Conservation (phyloP, 495 filamentous ascomycete genomes). For the Podospora didyma region DNA sequence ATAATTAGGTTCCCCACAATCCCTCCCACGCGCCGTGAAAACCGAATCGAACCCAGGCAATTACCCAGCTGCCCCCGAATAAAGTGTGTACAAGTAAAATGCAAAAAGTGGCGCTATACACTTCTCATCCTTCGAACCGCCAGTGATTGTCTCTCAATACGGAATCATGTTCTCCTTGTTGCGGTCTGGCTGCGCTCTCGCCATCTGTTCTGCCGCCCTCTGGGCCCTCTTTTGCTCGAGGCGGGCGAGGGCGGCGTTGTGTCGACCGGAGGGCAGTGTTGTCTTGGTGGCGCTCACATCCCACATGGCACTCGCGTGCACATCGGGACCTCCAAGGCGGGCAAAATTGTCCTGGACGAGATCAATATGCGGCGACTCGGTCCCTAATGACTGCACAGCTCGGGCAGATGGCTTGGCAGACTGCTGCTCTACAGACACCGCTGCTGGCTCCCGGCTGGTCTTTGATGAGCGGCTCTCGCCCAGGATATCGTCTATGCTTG, state of each 20-base stretch:
- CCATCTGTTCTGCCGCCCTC: conserved; percentile 29
- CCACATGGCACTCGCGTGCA: conserved; percentile 24
- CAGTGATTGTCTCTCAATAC: neutral
- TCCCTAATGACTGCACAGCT: conserved; percentile 3
- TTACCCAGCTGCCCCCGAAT: no score
- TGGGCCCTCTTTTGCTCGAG: conserved; percentile 51
- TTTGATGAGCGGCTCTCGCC: neutral
- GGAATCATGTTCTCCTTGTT: conserved; percentile 45
- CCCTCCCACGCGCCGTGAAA: neutral
- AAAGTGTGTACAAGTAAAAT: no score
- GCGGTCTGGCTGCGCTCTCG: conserved; percentile 17
- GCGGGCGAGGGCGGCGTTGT: conserved; percentile 59
- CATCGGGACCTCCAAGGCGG: conserved; percentile 30
- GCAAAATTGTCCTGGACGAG: conserved; percentile 41
- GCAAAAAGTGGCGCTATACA: no score
- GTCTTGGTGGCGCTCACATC: conserved; percentile 36
- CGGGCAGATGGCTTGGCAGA: neutral
- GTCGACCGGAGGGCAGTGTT: conserved; percentile 55
- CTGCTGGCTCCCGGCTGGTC: neutral
- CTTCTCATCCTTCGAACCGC: neutral
- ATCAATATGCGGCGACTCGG: conserved; percentile 26
- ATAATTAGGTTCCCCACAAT: neutral
- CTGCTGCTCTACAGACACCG: neutral
- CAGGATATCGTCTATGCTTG: neutral
- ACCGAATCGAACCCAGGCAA: neutral